Evolutionary conservation across 306 rosid species (phyloP), one percentile per base, ranked within the genome.

Genomic region (Boehmeria nivea): DNA sequence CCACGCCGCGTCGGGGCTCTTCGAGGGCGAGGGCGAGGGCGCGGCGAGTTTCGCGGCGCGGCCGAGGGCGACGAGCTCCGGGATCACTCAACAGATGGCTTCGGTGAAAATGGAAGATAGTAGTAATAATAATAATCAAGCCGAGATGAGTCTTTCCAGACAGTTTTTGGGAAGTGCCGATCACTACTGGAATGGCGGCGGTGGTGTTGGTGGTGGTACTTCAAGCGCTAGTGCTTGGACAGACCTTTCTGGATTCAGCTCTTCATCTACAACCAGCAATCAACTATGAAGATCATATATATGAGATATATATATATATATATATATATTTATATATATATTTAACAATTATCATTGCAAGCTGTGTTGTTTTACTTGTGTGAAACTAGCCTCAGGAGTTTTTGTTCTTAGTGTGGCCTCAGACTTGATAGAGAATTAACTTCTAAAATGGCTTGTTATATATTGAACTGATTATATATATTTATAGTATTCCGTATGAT

Each of bases 41-140:
- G 57, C 55, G 20, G 74, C 58, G 6, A 70, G 79, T 11, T 80
- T 67, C 31, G 69, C 64, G 26, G 48, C 51, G n/a, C 44, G 80
- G 21, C 65, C 71, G 16, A 61, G 77, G 12, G 38, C 73, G 16
- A 65, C 81, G 8, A 51, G 78, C 38, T 63, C 83, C 6, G 78
- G 63, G 15, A 14, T 64, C 12, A 43, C 55, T 24, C 39, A 56
- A 21, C 81, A 81, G 57, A 16, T 70, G 66, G 83, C 71, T 64
- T 66, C 85, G 12, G 85, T 79, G 59, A 87, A 87, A 60, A 76
- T 79, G 77, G 94, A 84, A 66, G 95, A 80, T 1, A 67, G 43
- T 66, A 61, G 34, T 13, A 57, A 36, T 12, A 61, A 47, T 13
- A 57, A 36, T 12, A 54, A 37, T 12, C 64, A 66, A 10, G 63